Evolutionary conservation across 2,329 filamentous ascomycete species (phyloP).

Genomic region (Camillea tinctor): DNA sequence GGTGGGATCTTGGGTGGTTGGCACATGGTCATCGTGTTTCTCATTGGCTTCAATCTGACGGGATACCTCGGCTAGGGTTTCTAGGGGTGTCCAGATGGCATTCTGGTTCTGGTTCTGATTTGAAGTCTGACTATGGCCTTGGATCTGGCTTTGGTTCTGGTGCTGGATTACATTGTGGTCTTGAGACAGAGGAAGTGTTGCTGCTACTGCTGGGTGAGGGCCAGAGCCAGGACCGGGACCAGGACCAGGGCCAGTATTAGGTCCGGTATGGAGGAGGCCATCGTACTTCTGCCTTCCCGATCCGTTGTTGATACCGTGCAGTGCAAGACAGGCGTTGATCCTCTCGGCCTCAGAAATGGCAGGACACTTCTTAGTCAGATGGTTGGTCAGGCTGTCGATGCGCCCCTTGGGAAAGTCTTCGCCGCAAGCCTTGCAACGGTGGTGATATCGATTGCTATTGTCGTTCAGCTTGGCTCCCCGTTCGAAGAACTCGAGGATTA

Average conservation of each 20-base stretch:
- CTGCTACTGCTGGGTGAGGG: constrained; percentile 7
- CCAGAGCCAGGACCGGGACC: constrained; percentile 35
- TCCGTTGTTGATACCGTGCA: constrained; percentile 64
- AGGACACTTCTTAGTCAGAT: constrained; percentile 84
- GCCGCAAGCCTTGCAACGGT: constrained; percentile 85
- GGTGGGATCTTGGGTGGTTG: constrained; percentile 18
- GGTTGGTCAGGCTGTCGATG: constrained; percentile 76
- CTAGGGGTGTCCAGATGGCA: constrained; percentile 74
- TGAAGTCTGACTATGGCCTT: constrained; percentile 24
- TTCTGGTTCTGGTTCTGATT: constrained; percentile 43
- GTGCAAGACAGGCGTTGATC: constrained; percentile 69
- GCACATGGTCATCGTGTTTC: constrained; percentile 51
- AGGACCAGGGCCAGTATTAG: constrained; percentile 38
- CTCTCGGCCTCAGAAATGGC: constrained; percentile 73
- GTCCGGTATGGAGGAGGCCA: constrained; percentile 24
- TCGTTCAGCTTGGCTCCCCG: constrained; percentile 84
- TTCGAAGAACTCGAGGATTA: constrained; percentile 87
- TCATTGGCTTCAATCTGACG: constrained; percentile 70
- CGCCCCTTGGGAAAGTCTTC: constrained; percentile 89
- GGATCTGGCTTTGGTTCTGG: not conserved
- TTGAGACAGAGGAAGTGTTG: constrained; percentile 7
- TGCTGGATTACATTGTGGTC: constrained; percentile 1
- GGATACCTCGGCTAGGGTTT: constrained; percentile 85
- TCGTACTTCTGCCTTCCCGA: constrained; percentile 16
- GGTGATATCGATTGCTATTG: constrained; percentile 86